Evolutionary conservation across 2,329 filamentous ascomycete genomes (phyloP), one percentile per base, ranked within the genome.

Genomic region (Aspergillus tubingensis): DNA sequence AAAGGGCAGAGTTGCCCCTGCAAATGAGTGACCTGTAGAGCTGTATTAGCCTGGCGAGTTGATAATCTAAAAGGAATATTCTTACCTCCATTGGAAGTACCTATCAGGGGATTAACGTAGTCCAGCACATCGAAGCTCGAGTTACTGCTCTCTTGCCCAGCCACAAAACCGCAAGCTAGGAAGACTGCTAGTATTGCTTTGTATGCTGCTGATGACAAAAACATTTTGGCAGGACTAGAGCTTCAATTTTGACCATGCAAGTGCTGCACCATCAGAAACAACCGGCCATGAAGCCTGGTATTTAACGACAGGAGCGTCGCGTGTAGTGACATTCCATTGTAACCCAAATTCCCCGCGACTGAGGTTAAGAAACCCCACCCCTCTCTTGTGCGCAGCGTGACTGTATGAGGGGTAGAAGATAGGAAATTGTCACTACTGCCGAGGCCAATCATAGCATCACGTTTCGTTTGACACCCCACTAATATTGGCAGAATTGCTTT

Each of bases 1-100:
- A 65, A 83, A 86, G 2, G 83, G 84, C 43, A 83, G 67, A 2
- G 82, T 83, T 13, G 83, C 83, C 11, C 84, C 84, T 2, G 83
- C 79, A 61, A 86, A 86, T 25, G 85, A 84, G 71, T 86, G 84
- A 43, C 84, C 84, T 73, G 30, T 3, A 17, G 2, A 2, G 27
- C 17, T 13, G 19, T 27, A 47, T 38, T 17, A 51, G 41, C 15
- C 19, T 25, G 15, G 6, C 13, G 30, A 58, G 7, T 10, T 5
- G 32, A 23, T 21, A 3, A 13, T 10, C 23, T 44, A 8, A 51
- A 25, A n/a, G 13, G 3, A 30, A 6, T 3, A 13, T 30, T 13
- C 60, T 27, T 60, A 76, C 75, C 75, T 70, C 82, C 84, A 70
- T 83, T 81, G 3, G 75, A 78, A 15, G 82, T 84, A 27, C 84